Percentiles rank a stretch among this genome's conserved stretches.
Evolutionary conservation across 331 rosid genomes (phyloP).

Genomic region (Dryas integrifolia): DNA sequence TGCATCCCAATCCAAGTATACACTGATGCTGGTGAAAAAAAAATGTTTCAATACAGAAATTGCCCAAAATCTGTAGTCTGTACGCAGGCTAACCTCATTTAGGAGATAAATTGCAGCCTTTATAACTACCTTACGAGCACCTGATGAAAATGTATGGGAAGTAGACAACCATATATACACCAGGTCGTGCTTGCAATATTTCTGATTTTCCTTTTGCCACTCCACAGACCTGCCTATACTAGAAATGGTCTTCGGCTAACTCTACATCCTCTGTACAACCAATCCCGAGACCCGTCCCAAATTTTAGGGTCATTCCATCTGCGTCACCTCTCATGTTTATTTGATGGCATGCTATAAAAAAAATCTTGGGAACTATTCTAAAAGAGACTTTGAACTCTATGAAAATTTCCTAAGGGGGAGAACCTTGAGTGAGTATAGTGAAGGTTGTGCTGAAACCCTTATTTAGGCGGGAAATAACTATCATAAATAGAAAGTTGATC

Average conservation of each 20-base stretch:
- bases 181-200: conserved; percentile 8
- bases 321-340: conserved; percentile 16
- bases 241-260: conserved; percentile 30
- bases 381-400: neutral
- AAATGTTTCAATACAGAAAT: neutral
- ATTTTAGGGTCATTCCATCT: conserved; percentile 28
- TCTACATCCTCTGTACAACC: conserved; percentile 48
- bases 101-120: conserved; percentile 6
- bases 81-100: conserved; percentile 27
- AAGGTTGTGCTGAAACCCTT: neutral
- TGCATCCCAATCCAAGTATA: conserved; percentile 7
- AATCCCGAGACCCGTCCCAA: conserved; percentile 41
- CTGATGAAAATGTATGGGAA: conserved; percentile 19
- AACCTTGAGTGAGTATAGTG: neutral
- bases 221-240: conserved; percentile 14
- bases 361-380: conserved; percentile 7
- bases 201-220: conserved; percentile 5
- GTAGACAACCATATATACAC: conserved; percentile 26
- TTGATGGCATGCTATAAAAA: conserved; percentile 20
- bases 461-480: conserved; percentile 56
- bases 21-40: neutral
- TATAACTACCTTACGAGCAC: conserved; percentile 14
- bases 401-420: conserved; percentile 5
- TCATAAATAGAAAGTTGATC: conserved; percentile 80
- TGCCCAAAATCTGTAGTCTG: conserved; percentile 21